A percentile compares a stretch with the other conserved stretches of the same genome.
Conservation (phyloP, 2,329 filamentous ascomycete species). For the Xylaria arbuscula region DNA sequence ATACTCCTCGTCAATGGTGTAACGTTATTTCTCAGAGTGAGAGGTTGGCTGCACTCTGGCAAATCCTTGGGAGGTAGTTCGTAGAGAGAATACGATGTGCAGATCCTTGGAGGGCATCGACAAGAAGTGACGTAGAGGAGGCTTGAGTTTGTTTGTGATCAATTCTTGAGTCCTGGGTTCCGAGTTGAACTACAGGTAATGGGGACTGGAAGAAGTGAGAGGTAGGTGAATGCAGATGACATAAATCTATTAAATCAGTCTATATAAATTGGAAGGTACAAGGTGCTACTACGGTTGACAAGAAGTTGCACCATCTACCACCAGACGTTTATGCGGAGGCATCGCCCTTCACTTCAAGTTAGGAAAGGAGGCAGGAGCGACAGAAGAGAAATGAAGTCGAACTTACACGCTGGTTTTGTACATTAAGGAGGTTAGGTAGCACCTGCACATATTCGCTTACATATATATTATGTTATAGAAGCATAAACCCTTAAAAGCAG, state of each 20-base stretch:
- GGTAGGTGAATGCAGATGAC: background rate
- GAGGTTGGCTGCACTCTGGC: background rate
- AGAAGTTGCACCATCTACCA: background rate
- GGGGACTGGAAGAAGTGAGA: background rate
- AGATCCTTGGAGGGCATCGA: background rate
- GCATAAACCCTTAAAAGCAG: background rate
- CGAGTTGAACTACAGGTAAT: background rate
- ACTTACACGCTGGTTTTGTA: background rate
- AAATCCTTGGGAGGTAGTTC: background rate
- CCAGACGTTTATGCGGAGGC: background rate
- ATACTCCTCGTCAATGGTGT: background rate
- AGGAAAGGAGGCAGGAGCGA: background rate
- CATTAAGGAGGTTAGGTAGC: too few species aligned
- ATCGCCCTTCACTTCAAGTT: too few species aligned
- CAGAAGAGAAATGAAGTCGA: background rate
- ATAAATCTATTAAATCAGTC: slow-evolving; percentile 1
- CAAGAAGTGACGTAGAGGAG: background rate
- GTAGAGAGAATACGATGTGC: background rate
- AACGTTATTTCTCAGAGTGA: background rate
- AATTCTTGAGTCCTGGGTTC: background rate
- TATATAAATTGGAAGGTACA: slow-evolving; percentile 11
- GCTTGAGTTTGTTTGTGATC: background rate
- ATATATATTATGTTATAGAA: background rate
- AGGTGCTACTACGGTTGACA: background rate
- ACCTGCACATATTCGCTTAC: too few species aligned